Evolutionary conservation across 768 basidiomycete genomes (phyloP), one percentile per base, ranked within the genome.

Genomic region (Lyophyllum shimeji): DNA sequence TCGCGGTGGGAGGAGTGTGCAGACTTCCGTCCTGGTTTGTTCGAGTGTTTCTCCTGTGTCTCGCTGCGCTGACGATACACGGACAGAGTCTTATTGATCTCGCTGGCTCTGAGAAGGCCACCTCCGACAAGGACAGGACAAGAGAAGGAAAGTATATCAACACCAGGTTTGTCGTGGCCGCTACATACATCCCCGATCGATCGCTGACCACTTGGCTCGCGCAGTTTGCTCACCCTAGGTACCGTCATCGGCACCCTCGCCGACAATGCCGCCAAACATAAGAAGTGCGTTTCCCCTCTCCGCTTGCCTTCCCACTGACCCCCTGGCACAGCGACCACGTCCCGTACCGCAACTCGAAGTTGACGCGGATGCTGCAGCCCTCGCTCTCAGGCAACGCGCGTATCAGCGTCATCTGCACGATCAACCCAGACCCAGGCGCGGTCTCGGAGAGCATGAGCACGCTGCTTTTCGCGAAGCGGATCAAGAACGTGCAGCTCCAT

Each of bases 101-200:
- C 11, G 97, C 97, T 49, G 97, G 97, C 3, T 96, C 94, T 0
- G 97, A 99, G 68, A 93, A 89, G 67, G 96, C 95, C 0, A 98
- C 95, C 0, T 91, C 90, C 0, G 93, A 95, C 70, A 96, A 95
- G 69, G 95, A 98, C 55, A 78, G 97, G 44, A 94, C 94, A n/a
- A 82, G 89, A 44, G 97, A 99, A 70, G 97, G 96, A 12, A 93
- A 90, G 67, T 96, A 95, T 66, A 99, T 98, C 73, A 99, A 99
- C 65, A 92, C 90, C 3, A 89, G 87, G 88, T 86, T 23, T 37
- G 34, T 43, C 0, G 7, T 31, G 31, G 40, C 37, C 43, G 54
- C 9, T 33, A n/a, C n/a, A n/a, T 23, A 27, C 21, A 23, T 11
- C 18, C 21, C 47, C 9, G n/a, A 40, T 33, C 2, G 27, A 50